Conservation (phyloP, 345 rosid genomes). For the Cardamine occulta region DNA sequence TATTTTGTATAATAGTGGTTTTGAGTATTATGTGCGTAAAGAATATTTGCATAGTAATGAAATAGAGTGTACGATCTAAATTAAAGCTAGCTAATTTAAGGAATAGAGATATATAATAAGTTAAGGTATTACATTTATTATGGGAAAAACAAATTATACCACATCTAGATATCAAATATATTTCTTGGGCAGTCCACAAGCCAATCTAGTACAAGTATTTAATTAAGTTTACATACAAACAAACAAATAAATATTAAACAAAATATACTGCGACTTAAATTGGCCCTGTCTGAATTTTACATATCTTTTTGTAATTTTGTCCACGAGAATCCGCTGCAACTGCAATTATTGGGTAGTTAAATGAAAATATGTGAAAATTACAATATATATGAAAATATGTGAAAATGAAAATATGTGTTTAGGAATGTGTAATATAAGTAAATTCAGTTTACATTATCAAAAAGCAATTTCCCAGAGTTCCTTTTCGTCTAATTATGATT, state of each 20-base stretch:
- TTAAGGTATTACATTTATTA: slow-evolving; percentile 37
- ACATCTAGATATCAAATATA: slow-evolving; percentile 46
- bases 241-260: slow-evolving; percentile 23
- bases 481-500: background rate
- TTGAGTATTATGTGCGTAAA: slow-evolving; percentile 36
- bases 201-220: slow-evolving; percentile 48
- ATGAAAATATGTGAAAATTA: no score
- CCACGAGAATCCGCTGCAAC: slow-evolving; percentile 29
- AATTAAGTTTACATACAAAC: slow-evolving; percentile 25
- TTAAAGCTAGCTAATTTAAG: slow-evolving; percentile 22
- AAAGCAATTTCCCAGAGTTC: background rate
- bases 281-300: slow-evolving; percentile 34
- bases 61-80: slow-evolving; percentile 27
- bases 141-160: slow-evolving; percentile 2
- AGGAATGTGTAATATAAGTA: slow-evolving; percentile 22
- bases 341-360: slow-evolving; percentile 18
- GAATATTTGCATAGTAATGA: slow-evolving; percentile 32
- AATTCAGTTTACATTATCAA: slow-evolving; percentile 8
- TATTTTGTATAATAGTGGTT: slow-evolving; percentile 26
- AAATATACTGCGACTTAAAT: slow-evolving; percentile 15
- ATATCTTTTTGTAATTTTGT: slow-evolving; percentile 42
- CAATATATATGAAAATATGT: no score
- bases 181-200: slow-evolving; percentile 78
- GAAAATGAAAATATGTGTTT: slow-evolving; percentile 15
- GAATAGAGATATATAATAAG: slow-evolving; percentile 24